Base-by-base conservation (phyloP, 768 basidiomycete genomes). In the Tremella yokohamensis region DNA sequence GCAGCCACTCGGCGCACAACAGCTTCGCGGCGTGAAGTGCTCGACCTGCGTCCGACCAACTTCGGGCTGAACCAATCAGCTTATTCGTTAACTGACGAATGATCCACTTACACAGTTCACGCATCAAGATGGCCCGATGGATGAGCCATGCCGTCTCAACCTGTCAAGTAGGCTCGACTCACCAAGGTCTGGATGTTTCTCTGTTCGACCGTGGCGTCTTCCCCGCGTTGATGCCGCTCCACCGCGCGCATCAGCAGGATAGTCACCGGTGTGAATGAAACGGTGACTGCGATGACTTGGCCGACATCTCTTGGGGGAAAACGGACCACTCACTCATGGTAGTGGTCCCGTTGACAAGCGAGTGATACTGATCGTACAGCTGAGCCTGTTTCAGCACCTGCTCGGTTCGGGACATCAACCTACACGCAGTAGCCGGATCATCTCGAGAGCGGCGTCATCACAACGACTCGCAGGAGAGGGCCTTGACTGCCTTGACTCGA, bases 341-440 rank as follows among this genome's bases (percentile, higher is more conserved):
- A 3, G 24, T 34, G 2, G 51, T 22, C 29, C 29, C 51, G n/a
- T 18, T 29, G 8, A 22, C 24, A 37, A 40, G 8, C 26, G 51
- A 52, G 26, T 52, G 51, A 24, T 52, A 52, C 51, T 29, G 51
- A n/a, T 52, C 51, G 38, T 52, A 52, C 13, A 52, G n/a, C 51
- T 52, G 51, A 37, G 4, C 29, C 4, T 34, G 29, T 34, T 8
- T 49, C 48, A 49, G 48, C 26, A 8, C 22, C 9, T 4, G 9
- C 22, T 26, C 20, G 22, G 9, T 18, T 7, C 24, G 29, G 4
- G 29, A 11, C 29, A 6, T 18, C 8, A 12, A 40, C 53, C 42
- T 24, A 54, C 53, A 7, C 40, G 39, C n/a, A 54, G 22, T 16
- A 54, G 40, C 26, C 42, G 8, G 34, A 44, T n/a, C 18, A 54